Evolutionary conservation across 1,284 basidiomycete species (phyloP), one percentile per base, ranked within the genome.

Genomic region (Ceratobasidium sp.): DNA sequence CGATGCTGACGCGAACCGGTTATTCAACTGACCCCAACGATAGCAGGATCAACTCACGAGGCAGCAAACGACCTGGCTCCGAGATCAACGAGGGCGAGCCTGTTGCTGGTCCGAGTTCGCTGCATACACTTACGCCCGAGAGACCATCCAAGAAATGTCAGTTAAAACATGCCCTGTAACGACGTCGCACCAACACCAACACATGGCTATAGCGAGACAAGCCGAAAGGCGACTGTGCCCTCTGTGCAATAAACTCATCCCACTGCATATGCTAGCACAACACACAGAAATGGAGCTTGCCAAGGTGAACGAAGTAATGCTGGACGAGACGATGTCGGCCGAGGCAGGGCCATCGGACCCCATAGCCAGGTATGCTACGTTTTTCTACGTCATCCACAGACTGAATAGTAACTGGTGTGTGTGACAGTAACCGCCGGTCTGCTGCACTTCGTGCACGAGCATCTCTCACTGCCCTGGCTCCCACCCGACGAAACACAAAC

Each of bases 221-320:
- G 91, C 89, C 14, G 90, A 92, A 79, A 92, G 89, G 1, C 84
- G 88, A 75, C 83, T 84, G 73, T 93, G 92, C 79, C 92, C 92
- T 0, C 86, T 90, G 48, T 93, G 92, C 80, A 82, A 85, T 24
- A 91, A 93, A 79, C 80, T 81, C 37, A 90, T 93, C 58, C 91
- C 92, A 7, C 78, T 92, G 22, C 88, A 92, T 16, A 84, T 93
- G 14, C 83, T 93, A 16, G 84, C 83, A 1, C 84, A 83, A 69
- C 92, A 93, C 78, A 84, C 86, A 1, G 85, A 85, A 51, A 84
- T 92, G 39, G 92, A 93, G 80, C 81, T 85, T 58, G 84, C 89
- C 76, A 86, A 91, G 75, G 84, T 93, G 27, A 86, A 92, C 71
- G 85, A 87, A 59, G 90, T 93, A 69, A 85, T 91, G 27, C 83